These are phyloP conservation scores for Acmispon strigosus DNA, from an alignment of 306 rosid genomes.

Conservation along the genomic window DNA sequence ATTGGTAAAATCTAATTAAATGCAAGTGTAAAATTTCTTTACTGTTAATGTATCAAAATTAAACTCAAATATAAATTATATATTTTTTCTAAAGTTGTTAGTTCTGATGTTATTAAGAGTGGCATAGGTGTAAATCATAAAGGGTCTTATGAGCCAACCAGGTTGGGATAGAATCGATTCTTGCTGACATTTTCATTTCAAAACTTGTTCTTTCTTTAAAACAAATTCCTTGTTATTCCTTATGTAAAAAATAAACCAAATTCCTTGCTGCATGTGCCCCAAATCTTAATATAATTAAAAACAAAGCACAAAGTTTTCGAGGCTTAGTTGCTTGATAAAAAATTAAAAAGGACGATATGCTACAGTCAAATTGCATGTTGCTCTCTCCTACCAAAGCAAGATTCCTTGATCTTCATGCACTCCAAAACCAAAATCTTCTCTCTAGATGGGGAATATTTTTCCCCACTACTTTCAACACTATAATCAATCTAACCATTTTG, in stretches of 20 bases:
- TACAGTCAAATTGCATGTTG: conserved; percentile 41
- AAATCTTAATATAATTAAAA: not conserved
- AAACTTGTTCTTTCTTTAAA: not conserved
- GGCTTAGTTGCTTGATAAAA: not conserved
- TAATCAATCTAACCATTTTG: conserved; percentile 35
- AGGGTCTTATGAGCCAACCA: not conserved
- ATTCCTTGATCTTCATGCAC: conserved; percentile 35
- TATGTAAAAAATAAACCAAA: too few relatives aligned
- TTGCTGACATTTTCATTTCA: not conserved
- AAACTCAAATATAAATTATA: too few relatives aligned
- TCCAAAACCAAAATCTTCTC: conserved; percentile 25
- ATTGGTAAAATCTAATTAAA: too few relatives aligned
- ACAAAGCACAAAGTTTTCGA: not conserved
- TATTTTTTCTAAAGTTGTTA: not conserved
- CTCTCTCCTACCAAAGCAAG: conserved; percentile 21
- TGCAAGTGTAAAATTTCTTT: too few relatives aligned
- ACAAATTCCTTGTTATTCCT: not conserved
- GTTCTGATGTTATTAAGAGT: not conserved
- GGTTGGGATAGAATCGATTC: not conserved
- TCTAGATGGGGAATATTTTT: conserved; percentile 29
- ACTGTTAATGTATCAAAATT: too few relatives aligned
- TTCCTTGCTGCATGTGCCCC: conserved; percentile 5
- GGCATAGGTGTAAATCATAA: not conserved
- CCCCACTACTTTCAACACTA: not conserved
- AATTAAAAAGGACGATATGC: not conserved